Evolutionary conservation across 2,329 filamentous ascomycete genomes (phyloP).

Genomic region (Basipetospora chlamydospora): DNA sequence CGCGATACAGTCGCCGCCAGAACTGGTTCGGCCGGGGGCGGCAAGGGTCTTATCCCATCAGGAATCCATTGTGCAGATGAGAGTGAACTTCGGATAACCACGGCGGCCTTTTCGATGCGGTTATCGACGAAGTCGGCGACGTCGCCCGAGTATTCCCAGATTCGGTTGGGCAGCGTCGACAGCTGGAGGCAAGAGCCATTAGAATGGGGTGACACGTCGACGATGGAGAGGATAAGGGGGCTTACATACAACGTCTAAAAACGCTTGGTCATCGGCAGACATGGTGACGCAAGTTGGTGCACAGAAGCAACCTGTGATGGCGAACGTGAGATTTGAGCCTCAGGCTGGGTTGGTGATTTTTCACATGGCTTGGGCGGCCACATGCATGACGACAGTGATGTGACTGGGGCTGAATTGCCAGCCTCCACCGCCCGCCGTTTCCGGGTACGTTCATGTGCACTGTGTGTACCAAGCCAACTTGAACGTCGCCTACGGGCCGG

Average conservation of each 20-base stretch:
- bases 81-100: conserved; percentile 53
- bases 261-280: conserved; percentile 67
- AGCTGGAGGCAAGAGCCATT: conserved; percentile 22
- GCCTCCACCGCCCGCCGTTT: no score
- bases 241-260: conserved; percentile 57
- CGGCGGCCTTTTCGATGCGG: conserved; percentile 64
- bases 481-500: no score
- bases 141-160: conserved; percentile 55
- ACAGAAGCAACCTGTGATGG: no score
- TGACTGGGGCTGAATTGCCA: no score
- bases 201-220: neutral
- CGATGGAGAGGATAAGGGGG: neutral
- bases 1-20: conserved; percentile 19
- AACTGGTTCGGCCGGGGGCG: conserved; percentile 24
- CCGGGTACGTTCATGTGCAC: no score
- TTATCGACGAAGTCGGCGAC: conserved; percentile 70
- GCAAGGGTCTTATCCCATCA: conserved; percentile 45
- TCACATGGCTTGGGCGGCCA: no score
- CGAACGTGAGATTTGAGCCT: no score
- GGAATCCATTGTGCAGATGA: conserved; percentile 60
- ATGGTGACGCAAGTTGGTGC: no score
- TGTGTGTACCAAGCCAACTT: no score
- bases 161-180: conserved; percentile 42
- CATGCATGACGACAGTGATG: no score
- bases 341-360: neutral